Evolutionary conservation across 2,329 filamentous ascomycete species (phyloP).

Genomic region (Calonectria crousiana): DNA sequence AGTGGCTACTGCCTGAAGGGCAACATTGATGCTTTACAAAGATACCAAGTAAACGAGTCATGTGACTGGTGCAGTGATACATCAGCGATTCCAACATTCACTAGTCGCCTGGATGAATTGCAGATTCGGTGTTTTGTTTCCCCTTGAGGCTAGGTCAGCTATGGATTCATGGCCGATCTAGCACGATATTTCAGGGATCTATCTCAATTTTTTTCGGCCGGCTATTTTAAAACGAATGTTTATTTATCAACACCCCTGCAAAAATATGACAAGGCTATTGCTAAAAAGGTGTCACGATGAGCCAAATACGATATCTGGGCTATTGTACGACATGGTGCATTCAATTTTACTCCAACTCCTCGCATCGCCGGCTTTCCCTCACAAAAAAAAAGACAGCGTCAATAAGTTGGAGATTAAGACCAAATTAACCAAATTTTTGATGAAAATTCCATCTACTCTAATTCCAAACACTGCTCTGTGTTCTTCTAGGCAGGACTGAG

Average conservation of each 20-base stretch:
- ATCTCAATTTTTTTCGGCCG: neutral
- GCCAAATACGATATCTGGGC: neutral
- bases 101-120: neutral
- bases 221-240: neutral
- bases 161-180: neutral
- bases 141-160: neutral
- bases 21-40: neutral
- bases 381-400: no score
- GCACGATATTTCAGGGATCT: neutral
- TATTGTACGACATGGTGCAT: no score
- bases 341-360: no score
- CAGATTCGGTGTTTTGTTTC: neutral
- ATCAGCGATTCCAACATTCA: neutral
- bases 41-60: no score
- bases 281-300: neutral
- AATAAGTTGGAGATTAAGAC: no score
- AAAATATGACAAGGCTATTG: neutral
- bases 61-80: neutral
- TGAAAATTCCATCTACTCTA: no score
- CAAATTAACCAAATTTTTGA: no score
- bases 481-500: neutral
- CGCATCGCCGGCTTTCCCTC: no score
- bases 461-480: neutral
- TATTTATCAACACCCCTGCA: neutral
- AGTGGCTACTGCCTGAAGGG: neutral